Evolutionary conservation across 176 grass and related monocot genomes (phyloP), one percentile per base, ranked within the genome.

Genomic region (Chrysopogon serrulatus): DNA sequence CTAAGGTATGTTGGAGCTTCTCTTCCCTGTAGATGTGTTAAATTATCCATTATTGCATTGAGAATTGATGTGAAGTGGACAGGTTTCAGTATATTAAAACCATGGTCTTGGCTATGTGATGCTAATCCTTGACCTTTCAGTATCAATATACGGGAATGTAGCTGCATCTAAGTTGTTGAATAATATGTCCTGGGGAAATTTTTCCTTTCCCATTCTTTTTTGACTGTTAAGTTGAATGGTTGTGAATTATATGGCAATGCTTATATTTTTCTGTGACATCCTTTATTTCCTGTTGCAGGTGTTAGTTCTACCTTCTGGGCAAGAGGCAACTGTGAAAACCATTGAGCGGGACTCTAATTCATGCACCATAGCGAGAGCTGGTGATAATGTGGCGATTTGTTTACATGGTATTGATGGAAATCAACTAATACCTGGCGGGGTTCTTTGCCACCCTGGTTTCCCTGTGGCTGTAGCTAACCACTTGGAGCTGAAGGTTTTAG

Each of bases 401-500:
- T 76, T 97, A 77, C 92, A 90, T 45, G 90, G 90, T 47, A 57
- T 92, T 65, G 90, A 90, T 75, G 86, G 76, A 35, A 88, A 53
- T 85, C 65, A 88, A 67, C 82, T 94, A 63, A 80, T 97, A 76
- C 73, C 92, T 82, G 91, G 96, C 2, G 93, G 96, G 41, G 65
- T 98, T 85, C 87, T 98, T 76, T 97, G 96, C 68, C 87, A 95
- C 71, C 91, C 91, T 88, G 83, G 85, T 90, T 95, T 93, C 68
- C 84, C 93, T 6, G 87, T 95, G 57, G 80, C 79, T 62, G 59
- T 93, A 19, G 74, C 87, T 28, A 88, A 86, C 45, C 65, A 33
- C 36, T 81, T 98, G 89, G 93, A 98, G 81, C 89, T 98, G 27
- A 93, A 90, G 83, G 76, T 98, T 83, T 68, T 89, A 61, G 89